These are phyloP conservation scores for Camellia oleifera DNA, from an alignment of 179 eudicot species.

Conservation along the genomic window DNA sequence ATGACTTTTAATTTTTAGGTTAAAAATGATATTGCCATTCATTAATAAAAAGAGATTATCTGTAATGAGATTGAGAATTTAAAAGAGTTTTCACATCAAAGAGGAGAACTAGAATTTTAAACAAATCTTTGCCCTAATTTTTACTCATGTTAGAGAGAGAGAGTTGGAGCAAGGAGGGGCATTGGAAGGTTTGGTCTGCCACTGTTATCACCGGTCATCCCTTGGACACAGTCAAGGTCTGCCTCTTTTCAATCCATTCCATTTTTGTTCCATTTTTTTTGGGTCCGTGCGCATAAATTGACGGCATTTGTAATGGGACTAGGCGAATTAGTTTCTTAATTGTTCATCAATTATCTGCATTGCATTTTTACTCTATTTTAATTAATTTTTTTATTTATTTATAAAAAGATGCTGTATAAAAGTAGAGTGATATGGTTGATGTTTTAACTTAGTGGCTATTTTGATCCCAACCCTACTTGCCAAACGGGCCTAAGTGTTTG, in stretches of 20 bases:
- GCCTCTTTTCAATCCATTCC: background rate
- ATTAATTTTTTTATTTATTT: too few species aligned
- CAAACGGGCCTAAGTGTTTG: too few species aligned
- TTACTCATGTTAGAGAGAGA: conserved; percentile 11
- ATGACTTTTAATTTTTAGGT: too few species aligned
- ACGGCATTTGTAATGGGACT: background rate
- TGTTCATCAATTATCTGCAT: background rate
- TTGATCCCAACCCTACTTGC: too few species aligned
- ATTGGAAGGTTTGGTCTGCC: conserved; percentile 74
- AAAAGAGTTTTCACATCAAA: too few species aligned
- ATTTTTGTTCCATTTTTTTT: background rate
- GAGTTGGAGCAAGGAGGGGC: conserved; percentile 41
- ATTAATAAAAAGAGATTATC: too few species aligned
- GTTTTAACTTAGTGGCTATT: too few species aligned
- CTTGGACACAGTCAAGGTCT: conserved; percentile 91
- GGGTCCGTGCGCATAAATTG: background rate
- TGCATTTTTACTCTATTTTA: background rate
- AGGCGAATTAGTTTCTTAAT: background rate
- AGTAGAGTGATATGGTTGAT: too few species aligned
- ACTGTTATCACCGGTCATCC: conserved; percentile 90
- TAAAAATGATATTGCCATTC: too few species aligned
- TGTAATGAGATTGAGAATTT: too few species aligned
- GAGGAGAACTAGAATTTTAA: too few species aligned
- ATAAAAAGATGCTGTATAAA: too few species aligned
- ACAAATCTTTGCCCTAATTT: background rate